A percentile compares a stretch with the other conserved stretches of the same genome.
Conservation (phyloP, 139 green algal genomes). For the Medakamo hakoo region DNA sequence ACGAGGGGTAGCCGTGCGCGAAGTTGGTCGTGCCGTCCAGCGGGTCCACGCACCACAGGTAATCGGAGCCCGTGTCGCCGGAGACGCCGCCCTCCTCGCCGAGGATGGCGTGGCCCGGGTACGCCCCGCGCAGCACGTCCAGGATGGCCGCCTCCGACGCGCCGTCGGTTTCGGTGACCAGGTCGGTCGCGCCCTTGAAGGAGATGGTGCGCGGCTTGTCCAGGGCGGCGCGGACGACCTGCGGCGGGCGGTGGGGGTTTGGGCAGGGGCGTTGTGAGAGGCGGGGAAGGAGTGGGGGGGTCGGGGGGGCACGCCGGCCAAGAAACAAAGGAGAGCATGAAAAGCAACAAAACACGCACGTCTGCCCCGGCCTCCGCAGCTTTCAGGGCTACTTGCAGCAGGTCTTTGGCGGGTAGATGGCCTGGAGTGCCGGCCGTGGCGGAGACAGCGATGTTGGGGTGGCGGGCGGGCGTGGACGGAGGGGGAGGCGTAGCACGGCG, state of each 20-base stretch:
- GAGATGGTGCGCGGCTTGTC: constrained; percentile 51
- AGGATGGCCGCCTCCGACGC: constrained; percentile 47
- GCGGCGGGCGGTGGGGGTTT: background rate
- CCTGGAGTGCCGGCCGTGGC: background rate
- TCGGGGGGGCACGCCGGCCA: background rate
- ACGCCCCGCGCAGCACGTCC: constrained; percentile 25
- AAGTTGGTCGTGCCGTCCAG: constrained; percentile 82
- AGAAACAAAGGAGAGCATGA: background rate
- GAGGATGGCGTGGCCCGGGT: constrained; percentile 53
- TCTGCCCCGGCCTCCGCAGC: constrained; percentile 27
- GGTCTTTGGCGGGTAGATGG: constrained; percentile 13
- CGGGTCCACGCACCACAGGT: constrained; percentile 84
- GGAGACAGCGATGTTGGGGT: too few relatives aligned
- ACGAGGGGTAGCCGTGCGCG: constrained; percentile 63
- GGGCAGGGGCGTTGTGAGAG: too few relatives aligned
- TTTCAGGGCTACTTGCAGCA: constrained; percentile 24
- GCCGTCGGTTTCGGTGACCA: constrained; percentile 62
- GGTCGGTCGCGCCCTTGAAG: constrained; percentile 52
- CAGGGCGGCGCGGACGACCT: constrained; percentile 43
- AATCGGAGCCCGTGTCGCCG: constrained; percentile 30
- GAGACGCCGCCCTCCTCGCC: constrained; percentile 82
- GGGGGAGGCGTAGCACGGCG: too few relatives aligned
- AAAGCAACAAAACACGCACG: background rate
- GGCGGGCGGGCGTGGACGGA: too few relatives aligned
- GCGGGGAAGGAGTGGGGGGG: background rate